These are phyloP conservation scores for Sarcocystis neurona DNA, from an alignment of 169 alveolate species.

Conservation along the genomic window DNA sequence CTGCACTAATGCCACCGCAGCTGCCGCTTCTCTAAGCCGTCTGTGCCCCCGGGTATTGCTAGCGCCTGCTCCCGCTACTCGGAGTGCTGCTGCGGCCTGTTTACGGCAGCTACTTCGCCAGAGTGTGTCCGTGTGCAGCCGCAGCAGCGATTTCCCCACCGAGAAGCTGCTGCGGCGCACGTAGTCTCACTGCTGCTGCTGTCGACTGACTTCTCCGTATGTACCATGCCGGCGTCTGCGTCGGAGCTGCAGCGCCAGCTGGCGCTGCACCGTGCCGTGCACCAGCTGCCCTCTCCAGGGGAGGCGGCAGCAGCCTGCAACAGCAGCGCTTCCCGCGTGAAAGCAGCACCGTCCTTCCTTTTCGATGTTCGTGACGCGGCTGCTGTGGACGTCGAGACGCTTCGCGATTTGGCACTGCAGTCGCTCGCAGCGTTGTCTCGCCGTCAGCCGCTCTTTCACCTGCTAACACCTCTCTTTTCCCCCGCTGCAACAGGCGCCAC, in stretches of 20 bases:
- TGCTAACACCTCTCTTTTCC: conserved; percentile 3
- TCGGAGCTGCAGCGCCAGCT: conserved; percentile 41
- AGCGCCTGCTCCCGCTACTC: too few relatives aligned
- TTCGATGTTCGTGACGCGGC: conserved; percentile 30
- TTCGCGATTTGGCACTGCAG: conserved; percentile 17
- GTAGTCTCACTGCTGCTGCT: too few relatives aligned
- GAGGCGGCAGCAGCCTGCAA: neutral
- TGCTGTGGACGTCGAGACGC: neutral
- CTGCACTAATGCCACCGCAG: too few relatives aligned
- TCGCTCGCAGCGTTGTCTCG: neutral
- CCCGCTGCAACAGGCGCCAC: neutral
- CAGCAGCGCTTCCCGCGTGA: neutral
- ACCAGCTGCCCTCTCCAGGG: neutral
- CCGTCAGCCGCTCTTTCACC: conserved; percentile 10
- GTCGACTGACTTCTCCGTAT: too few relatives aligned
- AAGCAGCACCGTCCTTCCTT: neutral
- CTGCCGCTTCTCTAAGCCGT: too few relatives aligned
- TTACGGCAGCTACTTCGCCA: too few relatives aligned
- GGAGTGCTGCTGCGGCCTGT: too few relatives aligned
- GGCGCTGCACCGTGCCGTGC: conserved; percentile 50
- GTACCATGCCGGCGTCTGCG: too few relatives aligned
- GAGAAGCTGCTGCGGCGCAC: too few relatives aligned
- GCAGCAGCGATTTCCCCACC: too few relatives aligned
- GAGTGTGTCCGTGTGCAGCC: too few relatives aligned
- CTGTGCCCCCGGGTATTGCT: too few relatives aligned